Evolutionary conservation across 2,329 filamentous ascomycete genomes (phyloP), one percentile per base, ranked within the genome.

Genomic region (Pseudodiploospora longispora): DNA sequence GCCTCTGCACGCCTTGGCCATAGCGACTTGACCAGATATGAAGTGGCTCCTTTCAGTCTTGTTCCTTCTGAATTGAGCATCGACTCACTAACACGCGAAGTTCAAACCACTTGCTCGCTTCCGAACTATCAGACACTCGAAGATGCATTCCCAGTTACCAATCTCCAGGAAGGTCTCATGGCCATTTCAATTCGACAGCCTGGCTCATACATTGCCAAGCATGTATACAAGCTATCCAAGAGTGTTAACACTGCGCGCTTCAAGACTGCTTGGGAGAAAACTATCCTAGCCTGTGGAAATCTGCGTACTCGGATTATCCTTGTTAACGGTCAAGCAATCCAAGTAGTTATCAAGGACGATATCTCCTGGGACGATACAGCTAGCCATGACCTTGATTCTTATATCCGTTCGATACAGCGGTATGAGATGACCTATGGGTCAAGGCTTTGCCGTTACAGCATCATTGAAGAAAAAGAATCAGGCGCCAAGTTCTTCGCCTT

Each of bases 401-500:
- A 30, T 8, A 31, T 34, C 1, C 6, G 38, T 8, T 38, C 9
- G 3, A 31, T 31, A 6, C 43, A 38, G 4, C 27, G n/a, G 2
- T 19, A 27, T 6, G 30, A 42, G 30, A 46, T 46, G 43, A 42
- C 43, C 6, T 46, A 46, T 6, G 48, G 48, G 4, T 32, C 40
- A 9, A 30, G 37, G 2, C 44, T 46, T 9, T 46, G 40, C 27
- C 36, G 19, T n/a, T 19, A 4, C 9, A 4, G 9, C 31, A 5
- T 46, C 4, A 27, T 27, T 7, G 10, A 29, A 7, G 29, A 9
- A 3, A 41, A 32, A 7, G 29, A 43, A 29, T 19, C 19, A 19
- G 32, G 30, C 0, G 4, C 27, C 3, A 37, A 27, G 1, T 54
- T 38, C n/a, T 51, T 60, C 10, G 42, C 56, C 4, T 59, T 54